Evolutionary conservation across 306 rosid genomes (phyloP).

Genomic region (Quercus wislizeni): DNA sequence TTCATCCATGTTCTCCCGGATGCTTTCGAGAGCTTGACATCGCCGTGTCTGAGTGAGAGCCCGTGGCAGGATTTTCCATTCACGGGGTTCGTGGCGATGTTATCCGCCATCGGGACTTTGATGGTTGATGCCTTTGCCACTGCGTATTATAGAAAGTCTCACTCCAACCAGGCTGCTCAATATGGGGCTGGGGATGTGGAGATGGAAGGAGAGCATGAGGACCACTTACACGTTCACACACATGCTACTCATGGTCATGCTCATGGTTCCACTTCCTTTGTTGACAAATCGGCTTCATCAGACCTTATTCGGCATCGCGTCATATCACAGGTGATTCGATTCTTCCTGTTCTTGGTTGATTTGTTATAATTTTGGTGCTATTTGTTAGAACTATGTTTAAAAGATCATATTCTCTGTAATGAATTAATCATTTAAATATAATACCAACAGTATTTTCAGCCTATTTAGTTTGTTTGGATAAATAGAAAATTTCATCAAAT

Average conservation of each 20-base stretch:
- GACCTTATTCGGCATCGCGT: conserved; percentile 71
- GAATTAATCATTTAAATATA: neutral
- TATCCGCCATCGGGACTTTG: conserved; percentile 61
- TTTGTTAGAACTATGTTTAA: too few relatives aligned
- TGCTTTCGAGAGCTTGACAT: conserved; percentile 48
- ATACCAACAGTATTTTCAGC: too few relatives aligned
- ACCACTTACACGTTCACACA: conserved; percentile 51
- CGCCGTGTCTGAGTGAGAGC: conserved; percentile 40
- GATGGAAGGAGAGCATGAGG: conserved; percentile 27
- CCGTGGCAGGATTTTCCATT: conserved; percentile 74
- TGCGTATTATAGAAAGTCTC: conserved; percentile 37
- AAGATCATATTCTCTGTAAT: too few relatives aligned
- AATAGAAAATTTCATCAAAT: too few relatives aligned
- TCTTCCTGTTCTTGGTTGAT: too few relatives aligned
- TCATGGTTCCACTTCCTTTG: conserved; percentile 36
- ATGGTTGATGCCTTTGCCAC: conserved; percentile 80
- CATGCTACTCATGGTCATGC: conserved; percentile 73
- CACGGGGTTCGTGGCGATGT: conserved; percentile 85
- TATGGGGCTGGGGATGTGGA: conserved; percentile 23
- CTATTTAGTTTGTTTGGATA: too few relatives aligned
- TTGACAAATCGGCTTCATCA: neutral
- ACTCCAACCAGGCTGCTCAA: neutral
- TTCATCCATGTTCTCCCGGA: conserved; percentile 80
- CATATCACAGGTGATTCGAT: conserved; percentile 51
- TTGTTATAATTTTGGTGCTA: too few relatives aligned